Base-by-base conservation (phyloP, 345 rosid species). In the Acer campestre region DNA sequence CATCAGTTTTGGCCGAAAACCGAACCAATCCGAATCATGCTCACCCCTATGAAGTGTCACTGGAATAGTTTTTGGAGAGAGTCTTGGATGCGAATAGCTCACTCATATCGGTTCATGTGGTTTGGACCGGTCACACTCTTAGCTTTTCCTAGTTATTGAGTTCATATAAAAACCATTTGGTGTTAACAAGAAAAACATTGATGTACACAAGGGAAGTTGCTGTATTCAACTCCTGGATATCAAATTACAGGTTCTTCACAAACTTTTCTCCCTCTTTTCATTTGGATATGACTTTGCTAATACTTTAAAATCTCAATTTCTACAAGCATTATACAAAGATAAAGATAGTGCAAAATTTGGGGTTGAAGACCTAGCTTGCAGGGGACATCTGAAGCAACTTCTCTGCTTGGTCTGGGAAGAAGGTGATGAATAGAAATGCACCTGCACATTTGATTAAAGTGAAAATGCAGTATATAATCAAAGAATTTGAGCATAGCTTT, bases 331-430 rank as follows among this genome's bases (percentile, higher is more conserved):
- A 8, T 23, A 13, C 42, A 49, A 4, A 18, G 17, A 14, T 17
- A 76, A 42, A 69, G 53, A 74, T 61, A 65, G 66, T 77, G 63
- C 83, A 76, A 80, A 83, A 63, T 61, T 75, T 63, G 10, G 16
- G 68, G 53, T 10, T 38, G 6, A 16, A n/a, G 55, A 68, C 72
- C 81, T 86, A 94, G 68, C 88, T 73, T 55, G 88, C 61, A 1
- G 98, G 98, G 63, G 70, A 70, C 55, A 95, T 68, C 53, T 80
- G 83, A 69, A 89, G 48, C 61, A 91, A 68, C 87, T 89, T 92
- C 89, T 90, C 98, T 27, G 99, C 98, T 82, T 92, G 97, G 22
- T 95, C 99, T 0, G 97, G 98, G 84, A 95, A 92, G 84, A 93
- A 81, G 9, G 94, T 90, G 77, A 92, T 83, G 84, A 95, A 95